Evolutionary conservation across 305 asterid genomes (phyloP).

Genomic region (Fraxinus greggii): DNA sequence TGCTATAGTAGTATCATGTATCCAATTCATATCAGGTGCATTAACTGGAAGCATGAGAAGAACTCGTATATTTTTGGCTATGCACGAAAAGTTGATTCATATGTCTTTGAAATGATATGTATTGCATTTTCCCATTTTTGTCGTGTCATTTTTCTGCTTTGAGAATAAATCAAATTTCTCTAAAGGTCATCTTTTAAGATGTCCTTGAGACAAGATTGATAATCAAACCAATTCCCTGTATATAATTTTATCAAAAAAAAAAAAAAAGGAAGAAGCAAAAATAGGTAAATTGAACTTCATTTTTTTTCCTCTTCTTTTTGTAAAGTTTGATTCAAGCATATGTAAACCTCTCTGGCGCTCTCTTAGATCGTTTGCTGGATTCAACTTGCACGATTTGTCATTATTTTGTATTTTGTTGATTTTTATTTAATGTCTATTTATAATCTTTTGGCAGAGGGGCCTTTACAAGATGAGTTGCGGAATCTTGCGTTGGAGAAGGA

Average conservation of each 20-base stretch:
- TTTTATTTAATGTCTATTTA: background rate
- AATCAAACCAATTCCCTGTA: background rate
- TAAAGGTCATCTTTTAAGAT: background rate
- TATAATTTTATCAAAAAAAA: background rate
- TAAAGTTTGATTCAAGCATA: background rate
- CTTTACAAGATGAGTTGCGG: slow-evolving; percentile 46
- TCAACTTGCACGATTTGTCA: background rate
- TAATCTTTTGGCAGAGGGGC: slow-evolving; percentile 42
- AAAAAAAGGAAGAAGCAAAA: background rate
- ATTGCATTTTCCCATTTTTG: background rate
- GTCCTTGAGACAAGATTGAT: background rate
- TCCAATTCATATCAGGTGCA: background rate
- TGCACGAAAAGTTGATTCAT: background rate
- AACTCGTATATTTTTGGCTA: background rate
- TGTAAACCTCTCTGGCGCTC: background rate
- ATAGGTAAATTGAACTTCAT: background rate
- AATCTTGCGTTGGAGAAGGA: slow-evolving; percentile 63
- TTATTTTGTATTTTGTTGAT: slow-evolving; percentile 9
- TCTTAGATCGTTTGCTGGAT: background rate
- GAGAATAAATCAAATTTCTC: background rate
- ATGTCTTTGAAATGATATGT: background rate
- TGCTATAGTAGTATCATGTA: background rate
- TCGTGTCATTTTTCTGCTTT: background rate
- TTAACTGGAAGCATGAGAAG: background rate
- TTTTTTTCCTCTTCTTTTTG: background rate